Conservation (phyloP, 1,139 yeast species). For the Protomyces gravidus region DNA sequence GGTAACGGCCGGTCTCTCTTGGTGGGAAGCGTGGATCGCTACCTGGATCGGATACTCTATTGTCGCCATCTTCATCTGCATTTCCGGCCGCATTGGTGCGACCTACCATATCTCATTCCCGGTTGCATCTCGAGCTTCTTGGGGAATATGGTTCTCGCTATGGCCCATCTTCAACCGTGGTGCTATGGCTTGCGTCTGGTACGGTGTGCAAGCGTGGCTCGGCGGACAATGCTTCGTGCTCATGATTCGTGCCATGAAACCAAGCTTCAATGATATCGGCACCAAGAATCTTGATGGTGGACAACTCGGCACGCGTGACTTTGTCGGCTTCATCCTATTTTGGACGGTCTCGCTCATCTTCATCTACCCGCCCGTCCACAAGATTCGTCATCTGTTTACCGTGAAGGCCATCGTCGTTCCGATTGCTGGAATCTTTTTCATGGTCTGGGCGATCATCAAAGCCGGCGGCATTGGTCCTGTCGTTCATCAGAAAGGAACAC, state of each 20-base stretch:
- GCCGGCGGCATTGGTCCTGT: constrained; percentile 41
- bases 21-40: constrained; percentile 41
- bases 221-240: constrained; percentile 33
- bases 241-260: constrained; percentile 41
- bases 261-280: constrained; percentile 40
- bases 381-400: constrained; percentile 42
- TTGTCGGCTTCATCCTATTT: constrained; percentile 43
- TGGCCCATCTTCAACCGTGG: constrained; percentile 42
- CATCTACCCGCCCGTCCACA: constrained; percentile 40
- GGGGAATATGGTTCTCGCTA: constrained; percentile 41
- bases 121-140: constrained; percentile 41
- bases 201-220: constrained; percentile 41
- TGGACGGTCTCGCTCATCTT: constrained; percentile 43
- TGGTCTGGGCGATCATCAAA: constrained; percentile 36
- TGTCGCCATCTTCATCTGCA: constrained; percentile 40
- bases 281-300: constrained; percentile 42
- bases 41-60: constrained; percentile 42
- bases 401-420: constrained; percentile 42
- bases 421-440: constrained; percentile 41
- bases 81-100: constrained; percentile 45
- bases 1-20: constrained; percentile 40
- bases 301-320: constrained; percentile 43
- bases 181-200: constrained; percentile 44
- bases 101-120: constrained; percentile 44
- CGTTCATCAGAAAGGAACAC: constrained; percentile 34